Base-by-base conservation (phyloP, 257 asterid species). In the Ilex aquifolium region DNA sequence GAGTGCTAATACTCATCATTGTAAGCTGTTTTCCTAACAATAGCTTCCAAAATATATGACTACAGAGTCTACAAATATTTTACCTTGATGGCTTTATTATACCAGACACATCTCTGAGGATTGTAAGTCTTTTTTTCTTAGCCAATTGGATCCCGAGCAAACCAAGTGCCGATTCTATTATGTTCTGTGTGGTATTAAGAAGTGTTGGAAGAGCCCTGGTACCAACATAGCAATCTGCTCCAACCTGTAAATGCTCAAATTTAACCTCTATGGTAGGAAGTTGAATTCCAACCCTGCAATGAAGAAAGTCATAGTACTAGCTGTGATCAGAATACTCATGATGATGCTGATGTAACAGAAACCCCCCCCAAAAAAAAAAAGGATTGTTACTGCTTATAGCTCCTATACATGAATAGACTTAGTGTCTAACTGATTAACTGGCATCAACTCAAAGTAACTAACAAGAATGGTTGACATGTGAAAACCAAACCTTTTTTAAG, bases 41-140 rank as follows among this genome's bases (percentile, higher is more conserved):
- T 11, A 2, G 21, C 16, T 4, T 6, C 8, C 11, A 53, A 6
- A 7, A 53, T 53, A n/a, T 53, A 15, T 2, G 5, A 3, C 57
- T 7, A 6, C 14, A 6, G 11, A 53, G 4, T 53, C 4, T 53
- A 53, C 29, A 53, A 21, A 53, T 8, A 6, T 53, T 14, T 5
- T 76, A 85, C 90, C 94, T 86, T 6, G 90, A 83, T 36, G 95
- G 90, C 62, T 81, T 86, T 10, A 86, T 67, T 56, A 83, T 77
- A 67, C 95, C 95, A 0, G 90, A 86, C 7, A 56, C 70, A 57
- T 83, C 82, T 71, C 81, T 83, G 12, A 86, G 77, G 66, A 86
- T 79, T 0, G 84, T 79, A 68, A 83, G 90, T 61, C 79, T 83
- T n/a, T 88, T 76, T 57, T 72, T 83, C 31, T 75, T 61, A 12